Percentiles rank a stretch among this genome's conserved stretches.
These are phyloP conservation scores for Dalbergia cultrata DNA, from an alignment of 306 rosid species.

Conservation along the genomic window DNA sequence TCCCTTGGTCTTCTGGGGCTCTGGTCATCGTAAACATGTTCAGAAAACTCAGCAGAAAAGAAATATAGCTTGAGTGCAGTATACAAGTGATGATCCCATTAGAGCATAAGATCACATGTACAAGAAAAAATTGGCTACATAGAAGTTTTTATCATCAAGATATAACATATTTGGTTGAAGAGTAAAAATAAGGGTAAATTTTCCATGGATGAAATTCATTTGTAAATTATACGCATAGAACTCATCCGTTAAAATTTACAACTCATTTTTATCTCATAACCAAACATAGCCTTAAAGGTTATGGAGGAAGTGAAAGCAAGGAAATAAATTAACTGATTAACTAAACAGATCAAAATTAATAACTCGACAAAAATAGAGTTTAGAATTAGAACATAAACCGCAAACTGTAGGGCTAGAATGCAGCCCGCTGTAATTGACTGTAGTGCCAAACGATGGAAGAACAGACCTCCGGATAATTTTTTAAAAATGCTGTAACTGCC, in stretches of 20 bases:
- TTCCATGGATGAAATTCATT: too few relatives aligned
- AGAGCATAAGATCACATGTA: not conserved
- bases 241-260: too few relatives aligned
- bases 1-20: constrained; percentile 70
- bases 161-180: too few relatives aligned
- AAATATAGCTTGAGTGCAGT: constrained; percentile 36
- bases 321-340: not conserved
- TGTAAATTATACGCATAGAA: too few relatives aligned
- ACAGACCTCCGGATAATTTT: not conserved
- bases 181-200: too few relatives aligned
- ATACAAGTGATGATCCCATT: constrained; percentile 15
- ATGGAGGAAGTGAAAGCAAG: not conserved
- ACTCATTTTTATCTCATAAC: too few relatives aligned
- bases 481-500: not conserved
- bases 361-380: not conserved
- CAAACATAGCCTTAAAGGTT: too few relatives aligned
- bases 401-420: not conserved
- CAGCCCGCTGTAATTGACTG: not conserved
- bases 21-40: constrained; percentile 54
- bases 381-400: constrained; percentile 3
- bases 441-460: not conserved
- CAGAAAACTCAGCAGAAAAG: constrained; percentile 19
- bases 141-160: not conserved
- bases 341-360: constrained; percentile 18
- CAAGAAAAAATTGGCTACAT: not conserved